Percentiles rank a stretch among this genome's conserved stretches.
Conservation (phyloP, 139 green algal genomes). For the Chara braunii region DNA sequence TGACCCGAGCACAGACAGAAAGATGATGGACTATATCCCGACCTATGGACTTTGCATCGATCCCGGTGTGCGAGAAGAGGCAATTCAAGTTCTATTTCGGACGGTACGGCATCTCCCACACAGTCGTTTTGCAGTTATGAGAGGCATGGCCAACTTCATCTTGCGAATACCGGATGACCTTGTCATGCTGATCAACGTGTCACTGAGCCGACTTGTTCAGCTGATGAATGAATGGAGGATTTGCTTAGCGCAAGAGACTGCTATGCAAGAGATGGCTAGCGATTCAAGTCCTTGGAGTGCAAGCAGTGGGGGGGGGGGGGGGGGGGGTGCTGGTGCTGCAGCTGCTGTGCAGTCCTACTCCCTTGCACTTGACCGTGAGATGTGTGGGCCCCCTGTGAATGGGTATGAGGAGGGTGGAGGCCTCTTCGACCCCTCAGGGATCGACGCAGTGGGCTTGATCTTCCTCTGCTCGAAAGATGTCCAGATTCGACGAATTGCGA, state of each 20-base stretch:
- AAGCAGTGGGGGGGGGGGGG: too few species aligned
- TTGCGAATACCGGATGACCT: slow-evolving; percentile 59
- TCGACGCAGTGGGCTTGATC: slow-evolving; percentile 55
- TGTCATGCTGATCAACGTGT: slow-evolving; percentile 47
- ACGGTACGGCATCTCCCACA: slow-evolving; percentile 51
- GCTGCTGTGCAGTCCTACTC: too few species aligned
- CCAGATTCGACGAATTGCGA: slow-evolving; percentile 32
- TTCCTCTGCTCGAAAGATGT: slow-evolving; percentile 49
- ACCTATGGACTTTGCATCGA: slow-evolving; percentile 53
- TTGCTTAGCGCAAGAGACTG: slow-evolving; percentile 40
- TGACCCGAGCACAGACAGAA: slow-evolving; percentile 46
- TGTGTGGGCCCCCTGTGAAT: too few species aligned
- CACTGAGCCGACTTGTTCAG: slow-evolving; percentile 41
- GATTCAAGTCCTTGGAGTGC: not conserved
- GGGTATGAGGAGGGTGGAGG: not conserved
- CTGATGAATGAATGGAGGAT: slow-evolving; percentile 20
- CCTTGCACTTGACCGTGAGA: too few species aligned
- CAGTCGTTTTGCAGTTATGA: slow-evolving; percentile 54
- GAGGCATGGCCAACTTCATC: slow-evolving; percentile 49
- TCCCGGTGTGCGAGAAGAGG: slow-evolving; percentile 30
- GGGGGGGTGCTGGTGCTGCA: too few species aligned
- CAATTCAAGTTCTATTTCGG: slow-evolving; percentile 43
- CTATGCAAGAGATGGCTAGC: not conserved
- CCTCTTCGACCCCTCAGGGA: slow-evolving; percentile 51
- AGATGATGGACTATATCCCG: slow-evolving; percentile 51